These are phyloP conservation scores for Basipetospora chlamydospora DNA, from an alignment of 2,329 filamentous ascomycete species.

Conservation along the genomic window DNA sequence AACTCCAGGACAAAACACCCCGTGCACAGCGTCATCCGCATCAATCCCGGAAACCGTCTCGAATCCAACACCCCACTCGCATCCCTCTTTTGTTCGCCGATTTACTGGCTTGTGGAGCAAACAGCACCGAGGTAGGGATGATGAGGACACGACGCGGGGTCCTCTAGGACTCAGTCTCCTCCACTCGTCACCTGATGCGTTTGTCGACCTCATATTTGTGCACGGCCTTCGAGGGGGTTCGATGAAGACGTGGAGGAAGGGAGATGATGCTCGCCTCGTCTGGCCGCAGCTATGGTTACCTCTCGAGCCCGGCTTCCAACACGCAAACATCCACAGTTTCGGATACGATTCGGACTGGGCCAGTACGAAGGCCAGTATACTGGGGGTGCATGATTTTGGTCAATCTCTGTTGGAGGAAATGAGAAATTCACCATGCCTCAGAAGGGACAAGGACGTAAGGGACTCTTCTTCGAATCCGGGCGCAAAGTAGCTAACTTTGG, in stretches of 20 bases:
- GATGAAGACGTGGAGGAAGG: slow-evolving; percentile 25
- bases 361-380: slow-evolving; percentile 8
- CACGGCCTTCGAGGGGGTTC: slow-evolving; percentile 27
- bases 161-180: slow-evolving; percentile 14
- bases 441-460: neutral
- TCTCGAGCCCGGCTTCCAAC: slow-evolving; percentile 14
- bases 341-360: slow-evolving; percentile 18
- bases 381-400: slow-evolving; percentile 18
- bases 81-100: neutral
- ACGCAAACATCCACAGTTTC: slow-evolving; percentile 17
- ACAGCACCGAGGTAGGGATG: neutral
- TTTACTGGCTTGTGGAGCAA: neutral
- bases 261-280: slow-evolving; percentile 15
- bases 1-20: neutral
- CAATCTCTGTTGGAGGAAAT: slow-evolving; percentile 11
- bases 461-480: no score
- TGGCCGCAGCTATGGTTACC: slow-evolving; percentile 27
- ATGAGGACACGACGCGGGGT: slow-evolving; percentile 7
- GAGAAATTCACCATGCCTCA: neutral
- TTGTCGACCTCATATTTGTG: slow-evolving; percentile 25
- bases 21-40: neutral
- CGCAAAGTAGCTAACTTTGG: neutral
- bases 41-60: neutral
- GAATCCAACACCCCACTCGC: neutral
- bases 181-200: slow-evolving; percentile 14